Percentiles rank a stretch among this genome's conserved stretches.
phyloP scores from a whole-genome alignment of 2,329 filamentous ascomycete genomes.

The Basipetospora chlamydospora region DNA sequence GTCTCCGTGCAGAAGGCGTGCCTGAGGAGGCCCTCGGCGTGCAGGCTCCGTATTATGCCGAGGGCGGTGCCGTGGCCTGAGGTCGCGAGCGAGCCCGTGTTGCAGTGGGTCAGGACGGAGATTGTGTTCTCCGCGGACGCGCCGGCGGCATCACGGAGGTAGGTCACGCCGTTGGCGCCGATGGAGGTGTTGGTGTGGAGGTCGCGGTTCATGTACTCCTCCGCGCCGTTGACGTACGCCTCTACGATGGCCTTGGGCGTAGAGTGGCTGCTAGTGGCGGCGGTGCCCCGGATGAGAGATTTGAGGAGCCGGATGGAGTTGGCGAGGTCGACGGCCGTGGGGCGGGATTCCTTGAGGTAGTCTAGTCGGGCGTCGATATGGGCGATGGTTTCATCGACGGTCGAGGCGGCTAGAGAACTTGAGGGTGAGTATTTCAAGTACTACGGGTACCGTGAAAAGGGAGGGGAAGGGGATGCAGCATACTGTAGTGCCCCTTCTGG shows the following conservation, averaged over 20 bases:
- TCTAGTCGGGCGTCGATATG: slow-evolving; percentile 67
- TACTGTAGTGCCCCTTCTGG: slow-evolving; percentile 34
- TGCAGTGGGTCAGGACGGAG: slow-evolving; percentile 93
- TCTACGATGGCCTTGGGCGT: slow-evolving; percentile 40
- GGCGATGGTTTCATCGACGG: slow-evolving; percentile 42
- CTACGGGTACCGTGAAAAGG: slow-evolving; percentile 8
- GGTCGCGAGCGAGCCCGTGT: slow-evolving; percentile 91
- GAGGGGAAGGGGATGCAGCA: slow-evolving; percentile 10
- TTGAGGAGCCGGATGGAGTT: slow-evolving; percentile 80
- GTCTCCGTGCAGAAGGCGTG: slow-evolving; percentile 96
- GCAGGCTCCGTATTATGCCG: slow-evolving; percentile 79
- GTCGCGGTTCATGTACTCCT: slow-evolving; percentile 77
- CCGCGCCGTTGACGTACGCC: slow-evolving; percentile 65
- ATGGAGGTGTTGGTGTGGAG: slow-evolving; percentile 78
- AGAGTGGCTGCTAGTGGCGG: slow-evolving; percentile 23
- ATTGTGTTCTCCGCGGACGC: slow-evolving; percentile 34
- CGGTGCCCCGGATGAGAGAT: slow-evolving; percentile 33
- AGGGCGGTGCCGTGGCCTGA: slow-evolving; percentile 95
- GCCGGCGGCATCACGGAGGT: slow-evolving; percentile 52
- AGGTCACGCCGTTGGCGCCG: slow-evolving; percentile 67
- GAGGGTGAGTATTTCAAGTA: slow-evolving; percentile 24
- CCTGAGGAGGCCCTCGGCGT: slow-evolving; percentile 48
- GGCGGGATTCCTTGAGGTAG: slow-evolving; percentile 77
- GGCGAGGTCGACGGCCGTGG: slow-evolving; percentile 86
- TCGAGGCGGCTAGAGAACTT: slow-evolving; percentile 24